phyloP scores from a whole-genome alignment of 371 early-diverging fungal genomes.

The Phascolomyces articulosus region DNA sequence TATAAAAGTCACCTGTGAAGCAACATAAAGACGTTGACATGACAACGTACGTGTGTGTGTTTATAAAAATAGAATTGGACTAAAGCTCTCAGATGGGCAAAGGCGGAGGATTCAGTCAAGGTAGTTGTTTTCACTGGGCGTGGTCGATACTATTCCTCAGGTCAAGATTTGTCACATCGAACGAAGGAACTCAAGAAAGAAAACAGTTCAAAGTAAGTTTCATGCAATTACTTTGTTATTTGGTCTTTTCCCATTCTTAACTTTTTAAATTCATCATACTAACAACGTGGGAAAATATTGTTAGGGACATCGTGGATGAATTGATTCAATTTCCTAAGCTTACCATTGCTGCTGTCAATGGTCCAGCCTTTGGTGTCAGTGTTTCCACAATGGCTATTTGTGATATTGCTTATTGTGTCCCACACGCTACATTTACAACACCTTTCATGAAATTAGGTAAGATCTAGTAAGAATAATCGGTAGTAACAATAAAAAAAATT shows the following conservation, averaged over 20 bases:
- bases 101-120: conserved; percentile 50
- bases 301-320: conserved; percentile 55
- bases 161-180: conserved; percentile 56
- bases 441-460: conserved; percentile 76
- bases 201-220: conserved; percentile 17
- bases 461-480: too few species aligned
- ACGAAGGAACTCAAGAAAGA: conserved; percentile 23
- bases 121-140: conserved; percentile 70
- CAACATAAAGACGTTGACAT: neutral
- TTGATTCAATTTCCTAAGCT: conserved; percentile 73
- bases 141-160: conserved; percentile 70
- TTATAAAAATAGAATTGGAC: conserved; percentile 55
- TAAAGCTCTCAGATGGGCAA: conserved; percentile 58
- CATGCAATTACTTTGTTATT: too few species aligned
- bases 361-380: conserved; percentile 73
- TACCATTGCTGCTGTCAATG: conserved; percentile 75
- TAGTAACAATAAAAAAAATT: too few species aligned
- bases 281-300: too few species aligned
- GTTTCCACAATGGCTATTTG: conserved; percentile 69
- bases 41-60: too few species aligned
- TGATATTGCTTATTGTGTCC: conserved; percentile 69
- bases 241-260: too few species aligned
- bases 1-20: neutral
- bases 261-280: too few species aligned
- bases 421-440: conserved; percentile 63